Base-by-base conservation (phyloP, 345 rosid genomes). In the Lepidium sativum region DNA sequence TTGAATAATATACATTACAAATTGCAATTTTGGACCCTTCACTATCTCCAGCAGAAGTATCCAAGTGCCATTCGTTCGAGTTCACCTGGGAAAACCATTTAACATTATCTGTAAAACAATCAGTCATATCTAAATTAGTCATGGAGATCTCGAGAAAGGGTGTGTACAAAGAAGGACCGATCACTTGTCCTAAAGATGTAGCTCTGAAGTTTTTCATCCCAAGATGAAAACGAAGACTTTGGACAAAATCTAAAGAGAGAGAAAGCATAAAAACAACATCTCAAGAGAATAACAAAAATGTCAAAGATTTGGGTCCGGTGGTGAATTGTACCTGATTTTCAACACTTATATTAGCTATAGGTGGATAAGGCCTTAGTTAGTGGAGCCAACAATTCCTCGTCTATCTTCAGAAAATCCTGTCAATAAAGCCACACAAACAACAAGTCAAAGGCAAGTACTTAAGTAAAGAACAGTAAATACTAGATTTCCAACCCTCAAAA, bases 11-110 rank as follows among this genome's bases (percentile, higher is more conserved):
- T 94, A 94, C 99, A 90, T 86, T 86, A 85, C 95, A 86, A 94
- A 85, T 67, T 94, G 99, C 86, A 94, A 71, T 82, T 82, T 90
- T 88, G 59, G 97, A 88, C 72, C 82, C 82, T 52, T 96, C 99
- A 64, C 86, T 91, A 16, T 96, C 92, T 61, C 89, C 95, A 75
- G 77, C 81, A 67, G 96, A 90, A 75, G 96, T 90, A 76, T 94
- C 97, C 77, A 90, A 85, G 71, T 94, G 95, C 96, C 99, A 88
- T 76, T 90, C 97, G 41, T 88, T 94, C 63, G 97, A 94, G 76
- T 94, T 94, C 60, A 88, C 97, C 96, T 90, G 73, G 63, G 14
- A 8, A 70, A 54, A 77, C 58, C 33, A 73, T 27, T 62, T 20
- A n/a, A 57, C 29, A 61, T 23, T 18, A 76, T 71, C 33, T 35